phyloP scores from a whole-genome alignment of 2,329 filamentous ascomycete genomes.

The Chaetomium sp. region DNA sequence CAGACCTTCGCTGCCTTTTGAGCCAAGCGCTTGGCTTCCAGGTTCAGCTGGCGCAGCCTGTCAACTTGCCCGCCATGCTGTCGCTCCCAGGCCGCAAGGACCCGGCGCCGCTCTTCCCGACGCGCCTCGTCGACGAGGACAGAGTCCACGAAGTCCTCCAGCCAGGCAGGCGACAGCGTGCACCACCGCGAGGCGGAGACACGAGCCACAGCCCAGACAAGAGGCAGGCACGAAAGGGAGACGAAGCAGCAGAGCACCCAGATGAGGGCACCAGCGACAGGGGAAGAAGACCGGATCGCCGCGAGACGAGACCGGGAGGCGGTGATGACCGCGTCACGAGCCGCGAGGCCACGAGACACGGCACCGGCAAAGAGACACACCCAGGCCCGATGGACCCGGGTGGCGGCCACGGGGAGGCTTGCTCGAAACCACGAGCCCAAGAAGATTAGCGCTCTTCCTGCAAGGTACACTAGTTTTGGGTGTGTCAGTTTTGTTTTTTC shows the following conservation, averaged over 20 bases:
- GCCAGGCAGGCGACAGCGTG: not conserved
- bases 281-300: not conserved
- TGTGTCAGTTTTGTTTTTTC: no score
- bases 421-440: not conserved
- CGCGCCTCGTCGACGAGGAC: slow-evolving; percentile 6
- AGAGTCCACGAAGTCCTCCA: slow-evolving; percentile 9
- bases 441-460: not conserved
- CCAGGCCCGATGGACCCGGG: not conserved
- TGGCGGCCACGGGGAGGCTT: slow-evolving; percentile 1
- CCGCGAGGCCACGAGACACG: slow-evolving; percentile 8
- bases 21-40: not conserved
- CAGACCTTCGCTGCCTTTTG: not conserved
- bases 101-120: not conserved
- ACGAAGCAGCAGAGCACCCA: slow-evolving; percentile 1
- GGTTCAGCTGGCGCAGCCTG: slow-evolving; percentile 5
- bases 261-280: not conserved
- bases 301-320: slow-evolving; percentile 3
- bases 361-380: slow-evolving; percentile 4
- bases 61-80: not conserved
- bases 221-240: not conserved
- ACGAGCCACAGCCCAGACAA: not conserved
- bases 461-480: no score
- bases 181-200: not conserved
- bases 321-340: not conserved
- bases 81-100: not conserved